phyloP scores from a whole-genome alignment of 2,329 filamentous ascomycete species.

The Fusarium euwallaceae region DNA sequence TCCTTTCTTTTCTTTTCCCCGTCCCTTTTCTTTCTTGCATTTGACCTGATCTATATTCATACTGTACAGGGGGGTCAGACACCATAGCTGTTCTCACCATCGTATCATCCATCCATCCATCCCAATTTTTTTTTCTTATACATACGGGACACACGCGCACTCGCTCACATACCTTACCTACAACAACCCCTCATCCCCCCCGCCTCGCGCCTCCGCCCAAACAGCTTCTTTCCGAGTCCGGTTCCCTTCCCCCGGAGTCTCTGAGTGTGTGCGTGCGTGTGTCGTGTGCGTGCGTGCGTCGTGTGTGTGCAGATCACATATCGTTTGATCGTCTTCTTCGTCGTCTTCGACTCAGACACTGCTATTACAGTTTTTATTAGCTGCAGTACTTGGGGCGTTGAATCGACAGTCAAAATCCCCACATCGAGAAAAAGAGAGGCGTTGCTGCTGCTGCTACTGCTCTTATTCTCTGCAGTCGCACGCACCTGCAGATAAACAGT shows the following conservation, averaged over 20 bases:
- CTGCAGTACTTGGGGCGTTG: neutral
- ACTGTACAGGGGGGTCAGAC: conserved; percentile 2
- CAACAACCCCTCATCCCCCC: conserved; percentile 39
- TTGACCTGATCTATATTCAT: conserved; percentile 4
- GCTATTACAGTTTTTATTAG: neutral
- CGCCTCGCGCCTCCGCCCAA: conserved; percentile 17
- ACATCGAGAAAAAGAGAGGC: neutral
- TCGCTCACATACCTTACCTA: neutral
- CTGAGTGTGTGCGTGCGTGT: neutral
- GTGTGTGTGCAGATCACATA: conserved; percentile 31
- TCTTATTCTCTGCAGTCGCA: conserved; percentile 8
- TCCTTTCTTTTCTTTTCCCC: conserved; percentile 19
- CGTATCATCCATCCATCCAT: conserved; percentile 18
- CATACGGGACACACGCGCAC: conserved; percentile 14
- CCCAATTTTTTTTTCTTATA: conserved; percentile 17
- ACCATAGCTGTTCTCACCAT: conserved; percentile 14
- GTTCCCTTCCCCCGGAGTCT: conserved; percentile 43
- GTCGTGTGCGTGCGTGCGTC: neutral
- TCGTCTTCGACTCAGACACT: conserved; percentile 1
- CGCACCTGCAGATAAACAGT: conserved; percentile 11
- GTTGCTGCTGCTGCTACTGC: neutral
- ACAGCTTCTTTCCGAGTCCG: conserved; percentile 37
- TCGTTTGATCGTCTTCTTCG: conserved; percentile 18
- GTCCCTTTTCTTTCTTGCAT: conserved; percentile 13
- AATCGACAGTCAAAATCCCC: conserved; percentile 3